Evolutionary conservation across 2,329 filamentous ascomycete genomes (phyloP), one percentile per base, ranked within the genome.

Genomic region (Aspergillus hiratsukae): DNA sequence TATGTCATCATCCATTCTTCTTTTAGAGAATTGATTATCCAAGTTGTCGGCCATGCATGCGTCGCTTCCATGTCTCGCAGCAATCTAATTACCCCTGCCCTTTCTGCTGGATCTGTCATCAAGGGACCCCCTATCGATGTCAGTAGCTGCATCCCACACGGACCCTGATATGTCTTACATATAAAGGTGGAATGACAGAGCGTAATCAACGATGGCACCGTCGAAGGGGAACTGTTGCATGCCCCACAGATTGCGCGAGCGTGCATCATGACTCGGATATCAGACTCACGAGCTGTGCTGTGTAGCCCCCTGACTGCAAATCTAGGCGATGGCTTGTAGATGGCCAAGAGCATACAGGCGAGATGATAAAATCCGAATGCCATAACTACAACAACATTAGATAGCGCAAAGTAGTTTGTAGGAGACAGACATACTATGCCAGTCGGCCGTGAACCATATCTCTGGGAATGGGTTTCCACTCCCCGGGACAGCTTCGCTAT

Each of bases 181-280:
- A 57, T 57, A 48, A 57, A 57, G 21, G 55, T 57, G 48, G 55
- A 57, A 54, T 57, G 55, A 54, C 55, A 54, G 46, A 57, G 55
- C 23, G 55, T 54, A 48, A 57, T 57, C 52, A 57, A 51, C 23
- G 55, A 57, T 35, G 55, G 55, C 41, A 57, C 55, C 29, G 55
- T 57, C 46, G 55, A 54, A 40, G 55, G 52, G 31, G 55, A 57
- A 51, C 55, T 57, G 48, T 57, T 57, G 48, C 55, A 57, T 48
- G 51, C 55, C 6, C 55, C 55, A 48, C 55, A 57, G 41, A 57
- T 57, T 25, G 55, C 55, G 17, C 48, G 55, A 48, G 55, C 55
- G 31, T 57, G 55, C 46, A 31, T 52, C 55, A 57, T 57, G 52
- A 57, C 52, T 46, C 41, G 55, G 31, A 35, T 35, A 35, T 35